phyloP scores from a whole-genome alignment of 2,329 filamentous ascomycete genomes.

The Escovopsis weberi region DNA sequence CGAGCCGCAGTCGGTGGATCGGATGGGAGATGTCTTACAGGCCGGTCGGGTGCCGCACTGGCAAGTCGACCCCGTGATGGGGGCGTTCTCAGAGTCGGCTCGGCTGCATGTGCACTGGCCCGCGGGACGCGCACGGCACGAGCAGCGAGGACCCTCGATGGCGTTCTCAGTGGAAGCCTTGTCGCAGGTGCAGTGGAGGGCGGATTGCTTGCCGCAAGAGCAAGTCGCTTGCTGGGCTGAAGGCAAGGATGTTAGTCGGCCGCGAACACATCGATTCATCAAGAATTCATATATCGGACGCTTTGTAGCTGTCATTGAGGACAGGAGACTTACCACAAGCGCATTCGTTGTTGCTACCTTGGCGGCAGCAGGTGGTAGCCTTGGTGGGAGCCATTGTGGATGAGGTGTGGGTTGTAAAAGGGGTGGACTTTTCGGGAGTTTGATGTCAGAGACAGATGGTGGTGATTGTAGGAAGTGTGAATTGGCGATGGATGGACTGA shows the following conservation, averaged over 20 bases:
- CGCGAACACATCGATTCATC: neutral
- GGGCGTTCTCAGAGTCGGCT: constrained; percentile 53
- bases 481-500: too few relatives aligned
- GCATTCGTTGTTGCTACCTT: constrained; percentile 32
- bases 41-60: constrained; percentile 62
- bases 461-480: too few relatives aligned
- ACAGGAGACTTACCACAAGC: constrained; percentile 38
- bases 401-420: constrained; percentile 5
- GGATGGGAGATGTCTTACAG: constrained; percentile 32
- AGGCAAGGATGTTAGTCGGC: neutral
- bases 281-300: neutral
- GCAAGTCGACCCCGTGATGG: constrained; percentile 47
- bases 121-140: constrained; percentile 66
- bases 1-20: neutral
- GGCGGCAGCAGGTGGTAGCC: constrained; percentile 41
- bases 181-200: constrained; percentile 74
- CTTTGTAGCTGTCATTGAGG: neutral
- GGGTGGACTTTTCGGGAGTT: neutral
- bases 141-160: constrained; percentile 59
- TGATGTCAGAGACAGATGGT: too few relatives aligned
- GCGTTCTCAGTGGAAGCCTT: constrained; percentile 65
- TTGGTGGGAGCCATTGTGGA: constrained; percentile 20
- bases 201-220: constrained; percentile 80
- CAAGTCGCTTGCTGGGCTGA: constrained; percentile 54
- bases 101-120: constrained; percentile 73